Evolutionary conservation across 441 rosid genomes (phyloP), one percentile per base, ranked within the genome.

Genomic region (Populus hybrid): DNA sequence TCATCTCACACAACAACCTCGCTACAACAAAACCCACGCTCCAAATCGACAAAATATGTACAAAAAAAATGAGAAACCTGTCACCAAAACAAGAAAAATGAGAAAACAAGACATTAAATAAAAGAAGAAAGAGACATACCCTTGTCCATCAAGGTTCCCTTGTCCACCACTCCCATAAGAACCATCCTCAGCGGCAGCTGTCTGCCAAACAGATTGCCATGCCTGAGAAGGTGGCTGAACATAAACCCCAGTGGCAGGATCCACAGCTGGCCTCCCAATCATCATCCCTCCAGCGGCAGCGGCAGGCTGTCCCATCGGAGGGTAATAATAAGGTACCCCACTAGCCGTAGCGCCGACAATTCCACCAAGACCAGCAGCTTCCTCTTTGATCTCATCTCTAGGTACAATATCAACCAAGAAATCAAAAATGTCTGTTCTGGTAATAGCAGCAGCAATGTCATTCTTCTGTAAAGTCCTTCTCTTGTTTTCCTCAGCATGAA

Each of bases 161-260:
- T 88, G 94, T 69, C 90, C 93, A 26, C 84, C 95, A 78, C 90
- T 89, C 7, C 85, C 94, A 73, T 88, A 90, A 20, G 95, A 86
- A 8, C 86, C 98, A 73, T 90, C 98, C 57, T 94, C 97, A 0
- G 86, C 86, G 0, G 87, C 78, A 2, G 93, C 73, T 35, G 85
- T 85, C 89, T 92, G 97, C 98, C 97, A 95, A 26, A 91, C 97
- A 42, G 95, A 90, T 85, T 95, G 97, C 99, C 99, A 94, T 4
- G 97, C 93, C 87, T 93, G 99, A 16, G 97, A 94, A 6, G 98
- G 98, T 5, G 97, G 95, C 88, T 94, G 98, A 10, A 79, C 89
- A 70, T 89, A 92, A 67, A 93, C 93, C 2, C 92, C 97, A 40
- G 88, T 80, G 20, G n/a, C 21, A 54, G 95, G 97, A 75, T 93